Base-by-base conservation (phyloP, 2,329 filamentous ascomycete genomes). In the Cladobotryum protrusum region DNA sequence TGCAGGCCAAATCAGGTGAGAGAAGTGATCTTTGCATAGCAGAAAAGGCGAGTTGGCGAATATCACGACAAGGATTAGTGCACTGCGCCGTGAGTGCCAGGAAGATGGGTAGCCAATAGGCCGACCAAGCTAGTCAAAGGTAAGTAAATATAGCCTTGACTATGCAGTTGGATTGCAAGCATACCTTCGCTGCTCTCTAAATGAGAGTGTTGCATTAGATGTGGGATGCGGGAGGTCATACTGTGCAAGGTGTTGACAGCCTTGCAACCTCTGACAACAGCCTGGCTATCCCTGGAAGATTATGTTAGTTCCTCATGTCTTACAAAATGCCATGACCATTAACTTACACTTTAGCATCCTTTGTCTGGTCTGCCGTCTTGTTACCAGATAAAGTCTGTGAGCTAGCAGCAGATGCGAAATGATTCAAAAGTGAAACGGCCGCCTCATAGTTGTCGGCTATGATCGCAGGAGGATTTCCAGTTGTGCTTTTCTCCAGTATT, bases 81-180 rank as follows among this genome's bases (percentile, higher is more conserved):
- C 91, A 96, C 69, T 99, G 93, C 4, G 82, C 83, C 3, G 87
- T 93, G 15, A 99, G 73, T 5, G 89, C 87, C 58, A 89, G 83
- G 68, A 99, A 93, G 20, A 99, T 90, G 2, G 92, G 93, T 13
- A 91, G 85, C 93, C 93, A 99, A 67, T 99, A 99, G 8, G 93
- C 89, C 45, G 89, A 90, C 93, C 93, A 99, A 13, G 93, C 93
- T 87, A 55, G n/a, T 43, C 5, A 18, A 33, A 37, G 11, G 47
- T 64, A 35, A 61, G 44, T 33, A 39, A 44, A 17, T n/a, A 17
- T 7, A 43, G 13, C 6, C 13, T 13, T 36, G 29, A 24, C 8
- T 13, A 7, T 24, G 7, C 36, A 11, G 8, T 5, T 34, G n/a
- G 12, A 14, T 15, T 34, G 18, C 39, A 18, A 15, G 56, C 74